These are phyloP conservation scores for Houttuynia cordata DNA, from an alignment of 164 flowering plant genomes.

Conservation along the genomic window DNA sequence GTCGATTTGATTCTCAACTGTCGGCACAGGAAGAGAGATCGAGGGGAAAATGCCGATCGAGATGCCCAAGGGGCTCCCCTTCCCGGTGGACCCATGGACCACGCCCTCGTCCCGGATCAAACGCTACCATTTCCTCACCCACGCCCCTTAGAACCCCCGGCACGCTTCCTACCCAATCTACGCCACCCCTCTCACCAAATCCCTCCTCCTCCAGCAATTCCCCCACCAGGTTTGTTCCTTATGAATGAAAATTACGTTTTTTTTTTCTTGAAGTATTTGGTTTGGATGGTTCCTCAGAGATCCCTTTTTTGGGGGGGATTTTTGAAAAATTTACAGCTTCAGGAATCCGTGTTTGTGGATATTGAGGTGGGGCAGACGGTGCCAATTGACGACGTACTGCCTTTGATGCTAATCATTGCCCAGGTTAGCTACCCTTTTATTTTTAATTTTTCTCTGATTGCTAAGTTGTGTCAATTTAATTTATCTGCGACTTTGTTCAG, in stretches of 20 bases:
- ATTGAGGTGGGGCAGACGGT: constrained; percentile 25
- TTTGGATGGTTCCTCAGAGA: background rate
- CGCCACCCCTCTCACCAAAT: constrained; percentile 46
- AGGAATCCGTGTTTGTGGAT: constrained; percentile 15
- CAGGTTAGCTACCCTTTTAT: constrained; percentile 23
- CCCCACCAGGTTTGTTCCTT: constrained; percentile 51
- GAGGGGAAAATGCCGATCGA: constrained; percentile 53
- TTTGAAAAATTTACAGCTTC: constrained; percentile 10
- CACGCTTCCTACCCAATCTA: constrained; percentile 57
- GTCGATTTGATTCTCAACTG: too few species aligned
- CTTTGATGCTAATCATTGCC: constrained; percentile 89
- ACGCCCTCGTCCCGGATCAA: constrained; percentile 35
- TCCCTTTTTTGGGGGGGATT: constrained; percentile 1
- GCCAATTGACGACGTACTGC: constrained; percentile 49
- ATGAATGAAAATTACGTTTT: background rate
- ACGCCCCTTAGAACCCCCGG: constrained; percentile 32
- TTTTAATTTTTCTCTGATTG: background rate
- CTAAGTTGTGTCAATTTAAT: background rate
- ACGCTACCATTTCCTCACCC: constrained; percentile 67
- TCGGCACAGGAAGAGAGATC: background rate
- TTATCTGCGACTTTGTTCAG: too few species aligned
- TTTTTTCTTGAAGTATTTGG: background rate
- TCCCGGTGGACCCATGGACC: constrained; percentile 89
- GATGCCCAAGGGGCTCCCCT: constrained; percentile 74
- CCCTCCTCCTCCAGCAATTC: constrained; percentile 32